A percentile compares a stretch with the other conserved stretches of the same genome.
Conservation (phyloP, 352 stramenopile genomes). For the Phytophthora sp. region DNA sequence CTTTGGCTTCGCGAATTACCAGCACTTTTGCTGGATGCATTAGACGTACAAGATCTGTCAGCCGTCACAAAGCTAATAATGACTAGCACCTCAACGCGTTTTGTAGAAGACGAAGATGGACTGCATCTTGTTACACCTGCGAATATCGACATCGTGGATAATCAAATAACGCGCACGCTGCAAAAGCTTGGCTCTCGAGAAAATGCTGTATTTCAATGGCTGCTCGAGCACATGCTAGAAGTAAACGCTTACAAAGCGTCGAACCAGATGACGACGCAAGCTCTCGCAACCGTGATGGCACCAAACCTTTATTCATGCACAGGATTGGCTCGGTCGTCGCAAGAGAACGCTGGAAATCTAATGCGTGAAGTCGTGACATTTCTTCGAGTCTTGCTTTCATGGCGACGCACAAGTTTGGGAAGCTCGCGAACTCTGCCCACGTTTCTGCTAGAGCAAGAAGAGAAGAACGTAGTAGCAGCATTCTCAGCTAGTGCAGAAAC, state of each 20-base stretch:
- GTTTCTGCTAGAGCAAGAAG: constrained; percentile 28
- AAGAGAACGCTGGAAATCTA: constrained; percentile 25
- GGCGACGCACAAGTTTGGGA: constrained; percentile 29
- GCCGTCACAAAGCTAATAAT: constrained; percentile 17
- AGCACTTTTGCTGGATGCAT: constrained; percentile 34
- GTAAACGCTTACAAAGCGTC: constrained; percentile 34
- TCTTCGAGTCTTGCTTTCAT: constrained; percentile 47
- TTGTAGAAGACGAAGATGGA: constrained; percentile 14
- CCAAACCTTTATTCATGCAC: constrained; percentile 57
- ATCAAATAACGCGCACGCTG: constrained; percentile 23
- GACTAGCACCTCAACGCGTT: background rate
- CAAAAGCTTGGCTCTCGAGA: constrained; percentile 36
- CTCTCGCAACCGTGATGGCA: constrained; percentile 59
- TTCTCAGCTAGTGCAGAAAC: constrained; percentile 9
- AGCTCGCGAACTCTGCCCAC: constrained; percentile 4
- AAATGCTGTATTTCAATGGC: constrained; percentile 56
- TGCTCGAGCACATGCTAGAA: constrained; percentile 74
- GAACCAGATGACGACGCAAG: constrained; percentile 64
- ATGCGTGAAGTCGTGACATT: constrained; percentile 42
- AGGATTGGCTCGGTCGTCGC: constrained; percentile 7
- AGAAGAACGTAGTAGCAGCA: constrained; percentile 18
- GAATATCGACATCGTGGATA: constrained; percentile 20
- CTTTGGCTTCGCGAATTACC: constrained; percentile 70
- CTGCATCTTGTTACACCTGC: constrained; percentile 14
- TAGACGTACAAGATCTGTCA: constrained; percentile 27